These are phyloP conservation scores for Scheffersomyces quercinus DNA, from an alignment of 1,139 yeast genomes.

Conservation along the genomic window DNA sequence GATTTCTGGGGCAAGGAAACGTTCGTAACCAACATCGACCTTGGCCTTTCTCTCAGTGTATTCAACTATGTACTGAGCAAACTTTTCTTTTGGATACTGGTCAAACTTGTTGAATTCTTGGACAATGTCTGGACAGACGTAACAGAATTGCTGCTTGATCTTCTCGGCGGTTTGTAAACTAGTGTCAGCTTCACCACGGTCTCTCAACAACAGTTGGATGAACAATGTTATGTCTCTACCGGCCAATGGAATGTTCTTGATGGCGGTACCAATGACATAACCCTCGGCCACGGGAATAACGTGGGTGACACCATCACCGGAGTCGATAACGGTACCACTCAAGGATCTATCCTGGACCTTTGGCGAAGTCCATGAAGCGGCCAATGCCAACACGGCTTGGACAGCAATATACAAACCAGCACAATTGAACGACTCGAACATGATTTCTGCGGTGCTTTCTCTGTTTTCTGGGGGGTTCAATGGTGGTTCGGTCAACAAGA, in stretches of 20 bases:
- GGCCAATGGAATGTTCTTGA: conserved; percentile 96
- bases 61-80: conserved; percentile 91
- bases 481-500: conserved; percentile 95
- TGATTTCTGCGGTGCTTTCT: conserved; percentile 96
- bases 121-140: conserved; percentile 96
- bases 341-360: conserved; percentile 93
- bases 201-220: conserved; percentile 90
- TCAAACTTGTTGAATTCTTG: conserved; percentile 95
- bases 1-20: conserved; percentile 97
- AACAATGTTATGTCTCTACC: conserved; percentile 96
- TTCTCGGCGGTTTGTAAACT: conserved; percentile 93
- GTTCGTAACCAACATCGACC: conserved; percentile 95
- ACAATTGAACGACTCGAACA: conserved; percentile 98
- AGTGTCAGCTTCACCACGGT: conserved; percentile 94
- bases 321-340: conserved; percentile 97
- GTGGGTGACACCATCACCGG: conserved; percentile 98
- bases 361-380: conserved; percentile 98
- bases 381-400: conserved; percentile 96
- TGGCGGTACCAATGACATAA: conserved; percentile 95
- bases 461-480: conserved; percentile 98
- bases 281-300: conserved; percentile 99
- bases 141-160: conserved; percentile 94
- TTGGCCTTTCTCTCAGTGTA: conserved; percentile 67
- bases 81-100: conserved; percentile 83
- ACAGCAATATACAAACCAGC: conserved; percentile 98